Evolutionary conservation across 2,329 filamentous ascomycete species (phyloP).

Genomic region (Stagonosporopsis chrysanthemi): DNA sequence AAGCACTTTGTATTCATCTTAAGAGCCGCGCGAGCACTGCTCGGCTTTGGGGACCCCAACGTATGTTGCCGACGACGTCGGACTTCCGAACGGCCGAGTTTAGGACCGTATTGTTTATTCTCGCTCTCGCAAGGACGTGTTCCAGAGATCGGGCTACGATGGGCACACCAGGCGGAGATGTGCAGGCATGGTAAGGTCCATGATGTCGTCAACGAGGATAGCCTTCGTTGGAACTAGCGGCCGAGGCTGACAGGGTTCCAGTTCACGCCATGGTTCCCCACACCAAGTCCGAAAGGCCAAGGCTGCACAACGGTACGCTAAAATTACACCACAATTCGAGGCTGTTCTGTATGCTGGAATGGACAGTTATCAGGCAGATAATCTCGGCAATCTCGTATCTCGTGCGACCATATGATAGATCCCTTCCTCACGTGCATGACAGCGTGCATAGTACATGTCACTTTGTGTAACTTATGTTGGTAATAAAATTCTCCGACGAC

Average conservation of each 20-base stretch:
- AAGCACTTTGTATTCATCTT: conserved; percentile 25
- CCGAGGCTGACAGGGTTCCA: conserved; percentile 13
- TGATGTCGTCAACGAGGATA: conserved; percentile 25
- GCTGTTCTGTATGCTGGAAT: conserved; percentile 18
- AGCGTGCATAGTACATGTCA: neutral
- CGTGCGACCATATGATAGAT: conserved; percentile 6
- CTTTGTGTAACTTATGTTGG: conserved; percentile 1
- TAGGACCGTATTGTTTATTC: conserved; percentile 18
- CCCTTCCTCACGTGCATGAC: neutral
- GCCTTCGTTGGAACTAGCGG: conserved; percentile 14
- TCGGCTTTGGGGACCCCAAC: conserved; percentile 33
- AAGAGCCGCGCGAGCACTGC: conserved; percentile 16
- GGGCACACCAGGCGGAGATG: conserved; percentile 22
- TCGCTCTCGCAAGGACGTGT: conserved; percentile 4
- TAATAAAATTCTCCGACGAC: neutral
- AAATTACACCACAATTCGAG: conserved; percentile 7
- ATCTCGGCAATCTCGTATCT: neutral
- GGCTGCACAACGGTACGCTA: conserved; percentile 24
- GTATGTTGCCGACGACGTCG: conserved; percentile 30
- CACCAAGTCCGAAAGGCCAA: conserved; percentile 36
- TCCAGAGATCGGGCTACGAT: conserved; percentile 20
- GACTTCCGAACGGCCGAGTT: conserved; percentile 15
- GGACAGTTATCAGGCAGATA: neutral
- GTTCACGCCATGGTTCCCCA: conserved; percentile 43
- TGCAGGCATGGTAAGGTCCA: conserved; percentile 20